Evolutionary conservation across 2,329 filamentous ascomycete genomes (phyloP).

Genomic region (Bisporella sp.): DNA sequence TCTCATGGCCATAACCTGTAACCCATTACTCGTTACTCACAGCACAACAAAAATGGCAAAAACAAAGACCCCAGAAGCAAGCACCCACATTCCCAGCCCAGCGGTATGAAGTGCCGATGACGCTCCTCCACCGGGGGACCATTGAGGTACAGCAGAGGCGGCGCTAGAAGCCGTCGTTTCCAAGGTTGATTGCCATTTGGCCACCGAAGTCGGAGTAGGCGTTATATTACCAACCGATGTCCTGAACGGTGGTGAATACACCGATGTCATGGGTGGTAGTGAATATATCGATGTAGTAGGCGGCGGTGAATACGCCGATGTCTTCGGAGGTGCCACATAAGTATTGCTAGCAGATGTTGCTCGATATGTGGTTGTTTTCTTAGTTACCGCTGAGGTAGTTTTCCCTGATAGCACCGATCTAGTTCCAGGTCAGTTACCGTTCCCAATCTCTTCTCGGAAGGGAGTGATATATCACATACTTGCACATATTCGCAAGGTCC

Average conservation of each 20-base stretch:
- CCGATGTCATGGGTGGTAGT: not conserved
- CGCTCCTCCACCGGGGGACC: too few species aligned
- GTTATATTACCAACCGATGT: not conserved
- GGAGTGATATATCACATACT: not conserved
- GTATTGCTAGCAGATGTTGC: not conserved
- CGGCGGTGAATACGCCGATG: not conserved
- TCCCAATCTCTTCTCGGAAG: not conserved
- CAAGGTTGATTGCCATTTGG: not conserved
- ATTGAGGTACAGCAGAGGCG: too few species aligned
- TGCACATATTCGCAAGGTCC: not conserved
- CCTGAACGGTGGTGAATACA: not conserved
- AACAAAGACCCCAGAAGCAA: too few species aligned
- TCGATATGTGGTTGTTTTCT: not conserved
- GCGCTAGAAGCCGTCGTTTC: not conserved
- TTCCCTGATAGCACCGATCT: not conserved
- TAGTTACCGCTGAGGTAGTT: not conserved
- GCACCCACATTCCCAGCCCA: too few species aligned
- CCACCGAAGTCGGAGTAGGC: not conserved
- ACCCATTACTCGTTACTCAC: too few species aligned
- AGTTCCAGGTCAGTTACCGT: not conserved
- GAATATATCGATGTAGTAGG: not conserved
- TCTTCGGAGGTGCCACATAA: not conserved
- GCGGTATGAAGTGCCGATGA: too few species aligned
- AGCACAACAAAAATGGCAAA: too few species aligned
- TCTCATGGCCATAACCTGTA: too few species aligned